Evolutionary conservation across 345 rosid species (phyloP), one percentile per base, ranked within the genome.

Genomic region (Salix brachista): DNA sequence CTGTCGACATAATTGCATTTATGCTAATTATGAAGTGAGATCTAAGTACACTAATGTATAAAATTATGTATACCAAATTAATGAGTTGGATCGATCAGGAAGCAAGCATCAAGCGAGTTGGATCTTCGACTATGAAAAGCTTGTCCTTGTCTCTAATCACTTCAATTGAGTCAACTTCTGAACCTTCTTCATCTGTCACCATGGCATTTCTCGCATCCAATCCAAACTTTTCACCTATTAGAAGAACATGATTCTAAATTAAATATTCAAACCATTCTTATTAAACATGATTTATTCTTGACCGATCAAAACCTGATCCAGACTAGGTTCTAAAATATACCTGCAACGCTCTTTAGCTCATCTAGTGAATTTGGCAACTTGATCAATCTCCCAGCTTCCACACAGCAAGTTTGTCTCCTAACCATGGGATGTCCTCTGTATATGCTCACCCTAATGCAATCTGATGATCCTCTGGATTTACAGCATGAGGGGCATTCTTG

Each of bases 71-170:
- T 13, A 19, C 52, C 52, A 12, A 30, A 30, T 30, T 30, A 4
- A 46, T 14, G 50, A 46, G 50, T 4, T 46, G 50, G 50, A 14
- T 46, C 13, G 44, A 41, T n/a, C 65, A 60, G 26, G 10, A 18
- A 19, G 25, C n/a, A 19, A 60, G 11, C 8, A 60, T 18, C 12
- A 21, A 62, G 36, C 66, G 16, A 64, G 14, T 76, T 69, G 80
- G 65, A 73, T 80, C 79, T 58, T 90, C 94, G 66, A 89, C 82
- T 56, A 92, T 75, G 85, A 87, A 94, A 46, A 92, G 86, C 82
- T 90, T 94, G 74, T 94, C 98, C 52, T 89, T 86, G 76, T 94
- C 97, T 85, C 98, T 86, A 73, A 94, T 89, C 73, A 94, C 95
- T 80, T 94, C 94, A 72, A 88, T 84, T 67, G 86, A 87, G 78